phyloP scores from a whole-genome alignment of 768 basidiomycete species.

The Leccinum ochraceum region DNA sequence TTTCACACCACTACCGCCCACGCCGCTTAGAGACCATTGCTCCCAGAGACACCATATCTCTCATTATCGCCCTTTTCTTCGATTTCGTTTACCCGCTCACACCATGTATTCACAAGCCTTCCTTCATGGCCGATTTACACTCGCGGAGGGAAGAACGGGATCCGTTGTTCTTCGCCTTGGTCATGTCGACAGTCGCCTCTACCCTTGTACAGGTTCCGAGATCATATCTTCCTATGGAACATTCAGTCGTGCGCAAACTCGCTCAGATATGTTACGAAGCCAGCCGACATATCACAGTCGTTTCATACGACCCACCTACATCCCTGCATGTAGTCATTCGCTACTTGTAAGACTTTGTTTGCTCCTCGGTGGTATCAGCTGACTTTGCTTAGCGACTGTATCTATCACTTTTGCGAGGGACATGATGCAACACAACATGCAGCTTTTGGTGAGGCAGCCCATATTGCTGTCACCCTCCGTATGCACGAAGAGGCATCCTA shows the following conservation, averaged over 20 bases:
- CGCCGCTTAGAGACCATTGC: conserved; percentile 81
- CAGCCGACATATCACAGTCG: conserved; percentile 76
- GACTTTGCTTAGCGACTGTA: conserved; percentile 57
- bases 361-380: conserved; percentile 5
- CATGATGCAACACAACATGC: conserved; percentile 87
- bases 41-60: conserved; percentile 75
- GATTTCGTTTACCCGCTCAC: conserved; percentile 93
- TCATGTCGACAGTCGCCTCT: conserved; percentile 86
- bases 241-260: conserved; percentile 79
- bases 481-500: conserved; percentile 89
- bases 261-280: conserved; percentile 82
- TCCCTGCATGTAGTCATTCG: conserved; percentile 86
- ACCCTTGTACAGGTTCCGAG: conserved; percentile 88
- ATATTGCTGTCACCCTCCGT: conserved; percentile 78
- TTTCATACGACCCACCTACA: conserved; percentile 80
- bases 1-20: conserved; percentile 72
- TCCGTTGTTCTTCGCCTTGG: conserved; percentile 87
- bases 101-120: conserved; percentile 88
- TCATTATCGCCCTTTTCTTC: conserved; percentile 87
- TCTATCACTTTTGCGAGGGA: conserved; percentile 89
- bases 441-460: conserved; percentile 83
- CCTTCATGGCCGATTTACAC: conserved; percentile 88
- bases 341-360: conserved; percentile 66
- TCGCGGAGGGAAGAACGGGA: conserved; percentile 80
- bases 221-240: conserved; percentile 86